These are phyloP conservation scores for Vishniacozyma victoriae DNA, from an alignment of 768 basidiomycete species.

Conservation along the genomic window DNA sequence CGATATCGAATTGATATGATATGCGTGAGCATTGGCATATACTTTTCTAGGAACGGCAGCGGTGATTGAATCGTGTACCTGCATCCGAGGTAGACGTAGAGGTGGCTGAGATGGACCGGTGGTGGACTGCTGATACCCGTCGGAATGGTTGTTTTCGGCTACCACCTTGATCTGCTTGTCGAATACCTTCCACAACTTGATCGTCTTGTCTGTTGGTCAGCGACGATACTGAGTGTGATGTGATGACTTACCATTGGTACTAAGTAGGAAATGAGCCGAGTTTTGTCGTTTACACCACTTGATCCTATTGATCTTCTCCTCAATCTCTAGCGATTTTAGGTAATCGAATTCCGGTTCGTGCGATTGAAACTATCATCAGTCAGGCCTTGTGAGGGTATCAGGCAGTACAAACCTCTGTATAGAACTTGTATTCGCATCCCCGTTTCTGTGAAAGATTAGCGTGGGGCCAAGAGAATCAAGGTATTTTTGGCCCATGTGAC, in stretches of 20 bases:
- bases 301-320: slow-evolving; percentile 99
- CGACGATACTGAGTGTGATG: neutral
- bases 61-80: slow-evolving; percentile 93
- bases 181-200: slow-evolving; percentile 99
- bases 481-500: no score
- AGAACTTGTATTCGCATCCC: slow-evolving; percentile 99
- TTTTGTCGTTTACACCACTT: slow-evolving; percentile 99
- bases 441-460: slow-evolving; percentile 69
- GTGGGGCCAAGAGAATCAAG: neutral
- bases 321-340: slow-evolving; percentile 98
- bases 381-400: neutral
- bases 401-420: slow-evolving; percentile 62
- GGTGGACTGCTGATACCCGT: slow-evolving; percentile 41
- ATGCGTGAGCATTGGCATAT: slow-evolving; percentile 97
- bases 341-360: slow-evolving; percentile 99
- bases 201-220: slow-evolving; percentile 81
- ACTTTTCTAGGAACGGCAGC: slow-evolving; percentile 98
- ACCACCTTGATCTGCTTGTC: slow-evolving; percentile 95
- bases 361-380: slow-evolving; percentile 65
- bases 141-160: slow-evolving; percentile 85
- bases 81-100: slow-evolving; percentile 82
- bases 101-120: slow-evolving; percentile 33
- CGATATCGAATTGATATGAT: slow-evolving; percentile 99
- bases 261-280: slow-evolving; percentile 89
- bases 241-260: slow-evolving; percentile 78